These are phyloP conservation scores for Spathaspora gorwiae DNA, from an alignment of 805 yeast genomes.

Conservation along the genomic window DNA sequence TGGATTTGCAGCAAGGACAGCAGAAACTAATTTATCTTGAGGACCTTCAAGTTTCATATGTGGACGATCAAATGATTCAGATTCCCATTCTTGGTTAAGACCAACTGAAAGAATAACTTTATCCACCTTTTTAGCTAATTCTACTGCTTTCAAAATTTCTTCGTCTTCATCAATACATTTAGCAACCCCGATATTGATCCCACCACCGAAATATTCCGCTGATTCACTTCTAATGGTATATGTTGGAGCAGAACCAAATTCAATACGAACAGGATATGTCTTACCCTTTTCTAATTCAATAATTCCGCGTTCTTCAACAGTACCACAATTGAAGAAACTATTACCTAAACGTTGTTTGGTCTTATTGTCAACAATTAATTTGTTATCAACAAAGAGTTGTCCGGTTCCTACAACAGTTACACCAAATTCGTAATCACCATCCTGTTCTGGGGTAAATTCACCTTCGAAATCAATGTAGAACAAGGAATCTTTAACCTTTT, in stretches of 20 bases:
- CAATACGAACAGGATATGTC: constrained; percentile 41
- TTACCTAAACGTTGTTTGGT: constrained; percentile 46
- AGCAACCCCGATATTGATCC: constrained; percentile 18
- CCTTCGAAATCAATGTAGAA: constrained; percentile 45
- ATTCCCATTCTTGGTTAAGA: constrained; percentile 25
- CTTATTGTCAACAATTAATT: constrained; percentile 52
- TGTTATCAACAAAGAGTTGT: constrained; percentile 46
- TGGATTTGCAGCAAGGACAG: constrained; percentile 22
- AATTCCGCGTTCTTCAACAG: constrained; percentile 43
- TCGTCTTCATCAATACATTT: constrained; percentile 19
- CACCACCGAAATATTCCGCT: constrained; percentile 22
- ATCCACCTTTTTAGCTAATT: constrained; percentile 21
- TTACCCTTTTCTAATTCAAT: constrained; percentile 40
- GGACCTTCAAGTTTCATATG: constrained; percentile 26
- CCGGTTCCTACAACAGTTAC: constrained; percentile 51
- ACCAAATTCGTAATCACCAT: constrained; percentile 51
- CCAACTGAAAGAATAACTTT: constrained; percentile 27
- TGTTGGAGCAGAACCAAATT: constrained; percentile 37
- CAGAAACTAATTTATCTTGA: constrained; percentile 22
- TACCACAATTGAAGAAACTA: constrained; percentile 47
- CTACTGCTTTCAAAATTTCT: constrained; percentile 22
- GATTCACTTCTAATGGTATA: constrained; percentile 10
- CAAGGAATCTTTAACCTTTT: constrained; percentile 15
- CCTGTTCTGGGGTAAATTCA: constrained; percentile 40
- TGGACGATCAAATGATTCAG: constrained; percentile 27